Percentiles rank a stretch among this genome's conserved stretches.
Conservation (phyloP, 139 green algal species). For the Ettlia oleoabundans region DNA sequence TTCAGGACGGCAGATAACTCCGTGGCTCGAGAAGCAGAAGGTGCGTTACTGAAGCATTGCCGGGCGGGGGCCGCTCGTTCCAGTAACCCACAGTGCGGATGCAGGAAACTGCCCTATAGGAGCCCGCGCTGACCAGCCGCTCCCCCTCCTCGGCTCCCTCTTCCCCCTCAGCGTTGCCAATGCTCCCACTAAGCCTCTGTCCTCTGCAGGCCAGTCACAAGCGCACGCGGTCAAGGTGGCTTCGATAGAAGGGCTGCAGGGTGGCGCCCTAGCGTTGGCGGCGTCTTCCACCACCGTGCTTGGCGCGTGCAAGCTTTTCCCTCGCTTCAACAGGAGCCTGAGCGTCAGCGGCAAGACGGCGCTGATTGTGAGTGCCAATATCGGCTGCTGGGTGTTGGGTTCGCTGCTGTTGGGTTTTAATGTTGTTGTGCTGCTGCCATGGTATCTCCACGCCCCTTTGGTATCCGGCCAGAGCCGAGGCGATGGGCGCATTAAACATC, state of each 20-base stretch:
- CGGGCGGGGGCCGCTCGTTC: too few species aligned
- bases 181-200: too few species aligned
- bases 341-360: conserved; percentile 40
- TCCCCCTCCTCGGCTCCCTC: not conserved
- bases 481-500: too few species aligned
- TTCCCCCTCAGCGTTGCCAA: not conserved
- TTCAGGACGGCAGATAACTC: not conserved
- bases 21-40: not conserved
- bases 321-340: conserved; percentile 42
- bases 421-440: too few species aligned
- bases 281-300: conserved; percentile 26
- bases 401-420: too few species aligned
- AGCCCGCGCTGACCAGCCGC: not conserved
- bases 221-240: not conserved
- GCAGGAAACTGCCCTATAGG: too few species aligned
- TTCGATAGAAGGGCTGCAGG: conserved; percentile 6
- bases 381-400: too few species aligned
- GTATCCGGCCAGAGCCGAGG: too few species aligned
- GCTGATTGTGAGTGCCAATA: conserved; percentile 50
- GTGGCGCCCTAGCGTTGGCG: conserved; percentile 15
- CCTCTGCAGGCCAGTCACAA: conserved; percentile 1
- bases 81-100: too few species aligned
- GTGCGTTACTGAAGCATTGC: not conserved
- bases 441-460: too few species aligned
- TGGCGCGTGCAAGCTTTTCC: conserved; percentile 42